Evolutionary conservation across 164 flowering plant species (phyloP), one percentile per base, ranked within the genome.

Genomic region (Amborella trichopoda): DNA sequence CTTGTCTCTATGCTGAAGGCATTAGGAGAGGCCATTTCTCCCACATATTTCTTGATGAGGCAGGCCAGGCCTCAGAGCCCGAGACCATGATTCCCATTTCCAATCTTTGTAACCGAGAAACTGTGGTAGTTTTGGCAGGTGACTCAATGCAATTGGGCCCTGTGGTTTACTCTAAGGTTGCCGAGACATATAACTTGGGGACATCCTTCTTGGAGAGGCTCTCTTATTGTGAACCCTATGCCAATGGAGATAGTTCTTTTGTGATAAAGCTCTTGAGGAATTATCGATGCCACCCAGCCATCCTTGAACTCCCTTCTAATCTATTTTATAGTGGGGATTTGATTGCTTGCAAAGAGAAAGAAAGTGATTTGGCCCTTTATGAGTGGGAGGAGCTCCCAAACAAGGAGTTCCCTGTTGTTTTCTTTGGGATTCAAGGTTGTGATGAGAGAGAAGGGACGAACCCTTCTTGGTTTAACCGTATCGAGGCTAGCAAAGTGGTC

Each of bases 1-100:
- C 79, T 30, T 81, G 64, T 14, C 74, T 84, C 17, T 68, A 72
- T 66, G 72, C 78, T 9, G 88, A 75, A 66, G 96, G 94, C 26
- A 46, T 91, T 19, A 36, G 28, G 1, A 57, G 61, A 13, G 81
- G 81, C 12, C 95, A 91, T 36, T 84, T 87, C 72, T 76, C 96
- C 16, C 93, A 91, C 49, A 65, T 91, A 25, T 73, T 91, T 59
- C 62, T 87, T 62, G 99, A 91, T 60, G 99, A 91, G 73, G 96
- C 95, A 32, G 99, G 95, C 54, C 99, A 91, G 65, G 95, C 93
- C 53, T 87, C 99, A 24, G 99, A 91, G 65, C 96, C 99, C 8
- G 99, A 91, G 48, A 72, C 82, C 28, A 80, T 91, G 95, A 54
- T 87, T 46, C 78, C 99, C 4, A 36, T 91, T 24, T 61, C 94